Percentiles rank a stretch among this genome's conserved stretches.
phyloP scores from a whole-genome alignment of 805 yeast genomes.

The Tetrapisispora arboricola region DNA sequence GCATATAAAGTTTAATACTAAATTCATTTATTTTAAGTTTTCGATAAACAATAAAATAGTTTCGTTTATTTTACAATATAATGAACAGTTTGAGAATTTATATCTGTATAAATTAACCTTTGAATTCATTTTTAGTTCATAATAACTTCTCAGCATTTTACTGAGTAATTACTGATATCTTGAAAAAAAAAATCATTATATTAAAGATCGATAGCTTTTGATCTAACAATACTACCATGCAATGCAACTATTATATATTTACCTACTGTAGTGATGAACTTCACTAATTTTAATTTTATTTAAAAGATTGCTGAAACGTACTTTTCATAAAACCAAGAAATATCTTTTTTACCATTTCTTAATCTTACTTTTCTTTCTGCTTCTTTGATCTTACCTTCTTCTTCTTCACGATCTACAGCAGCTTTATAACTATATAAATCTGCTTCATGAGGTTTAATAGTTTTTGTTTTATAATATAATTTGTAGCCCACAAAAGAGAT shows the following conservation, averaged over 20 bases:
- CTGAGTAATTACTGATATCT: too few relatives aligned
- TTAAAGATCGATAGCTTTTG: neutral
- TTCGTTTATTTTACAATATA: too few relatives aligned
- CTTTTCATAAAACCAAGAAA: conserved; percentile 41
- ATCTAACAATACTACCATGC: neutral
- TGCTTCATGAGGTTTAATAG: conserved; percentile 44
- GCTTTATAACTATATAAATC: conserved; percentile 33
- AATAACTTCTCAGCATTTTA: too few relatives aligned
- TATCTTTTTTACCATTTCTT: conserved; percentile 23
- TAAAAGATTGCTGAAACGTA: conserved; percentile 41
- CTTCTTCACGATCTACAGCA: conserved; percentile 26
- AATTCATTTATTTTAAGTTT: too few relatives aligned
- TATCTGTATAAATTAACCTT: too few relatives aligned
- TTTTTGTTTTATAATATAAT: conserved; percentile 39
- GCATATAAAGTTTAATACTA: neutral
- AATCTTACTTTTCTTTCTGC: conserved; percentile 23
- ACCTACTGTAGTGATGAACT: neutral
- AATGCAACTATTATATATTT: neutral
- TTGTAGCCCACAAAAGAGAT: conserved; percentile 51
- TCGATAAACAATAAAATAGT: too few relatives aligned
- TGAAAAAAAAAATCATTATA: too few relatives aligned
- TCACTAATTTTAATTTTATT: neutral
- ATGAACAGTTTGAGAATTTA: too few relatives aligned
- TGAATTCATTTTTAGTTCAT: too few relatives aligned
- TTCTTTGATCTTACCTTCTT: conserved; percentile 24